These are phyloP conservation scores for Solanum piurae DNA, from an alignment of 257 asterid genomes.

Conservation along the genomic window DNA sequence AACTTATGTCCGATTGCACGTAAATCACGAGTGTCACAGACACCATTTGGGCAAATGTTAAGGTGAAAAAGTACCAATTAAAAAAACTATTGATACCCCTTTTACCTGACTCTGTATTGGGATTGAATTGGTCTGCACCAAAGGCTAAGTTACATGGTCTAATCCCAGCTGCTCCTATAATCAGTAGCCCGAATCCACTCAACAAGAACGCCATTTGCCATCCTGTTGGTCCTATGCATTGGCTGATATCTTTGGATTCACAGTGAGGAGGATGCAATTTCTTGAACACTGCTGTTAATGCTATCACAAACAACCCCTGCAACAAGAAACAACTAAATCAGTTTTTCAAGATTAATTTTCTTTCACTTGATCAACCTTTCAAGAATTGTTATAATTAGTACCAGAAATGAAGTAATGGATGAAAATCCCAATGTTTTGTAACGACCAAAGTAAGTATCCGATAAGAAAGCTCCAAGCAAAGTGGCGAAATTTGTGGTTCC, in stretches of 20 bases:
- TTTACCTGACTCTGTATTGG: constrained; percentile 48
- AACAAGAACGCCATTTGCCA: constrained; percentile 54
- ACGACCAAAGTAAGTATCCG: constrained; percentile 66
- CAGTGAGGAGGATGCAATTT: constrained; percentile 60
- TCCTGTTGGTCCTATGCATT: constrained; percentile 32
- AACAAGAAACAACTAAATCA: neutral
- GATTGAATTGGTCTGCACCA: constrained; percentile 83
- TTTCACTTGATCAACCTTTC: neutral
- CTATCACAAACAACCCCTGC: constrained; percentile 40
- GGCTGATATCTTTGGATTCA: neutral
- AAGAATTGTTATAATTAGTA: neutral
- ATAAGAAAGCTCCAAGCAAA: constrained; percentile 52
- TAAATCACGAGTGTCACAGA: constrained; percentile 61
- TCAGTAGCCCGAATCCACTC: constrained; percentile 47
- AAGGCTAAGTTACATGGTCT: constrained; percentile 78
- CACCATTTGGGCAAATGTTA: constrained; percentile 51
- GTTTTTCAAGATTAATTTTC: neutral
- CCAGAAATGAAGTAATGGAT: constrained; percentile 44
- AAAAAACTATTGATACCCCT: constrained; percentile 67
- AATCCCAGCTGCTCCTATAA: constrained; percentile 72
- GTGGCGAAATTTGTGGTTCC: constrained; percentile 71
- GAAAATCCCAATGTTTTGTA: constrained; percentile 54
- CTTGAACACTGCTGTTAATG: constrained; percentile 54
- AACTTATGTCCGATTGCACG: constrained; percentile 61
- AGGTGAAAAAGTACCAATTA: constrained; percentile 73